These are phyloP conservation scores for Daldinia grandis DNA, from an alignment of 495 filamentous ascomycete genomes.

Conservation along the genomic window DNA sequence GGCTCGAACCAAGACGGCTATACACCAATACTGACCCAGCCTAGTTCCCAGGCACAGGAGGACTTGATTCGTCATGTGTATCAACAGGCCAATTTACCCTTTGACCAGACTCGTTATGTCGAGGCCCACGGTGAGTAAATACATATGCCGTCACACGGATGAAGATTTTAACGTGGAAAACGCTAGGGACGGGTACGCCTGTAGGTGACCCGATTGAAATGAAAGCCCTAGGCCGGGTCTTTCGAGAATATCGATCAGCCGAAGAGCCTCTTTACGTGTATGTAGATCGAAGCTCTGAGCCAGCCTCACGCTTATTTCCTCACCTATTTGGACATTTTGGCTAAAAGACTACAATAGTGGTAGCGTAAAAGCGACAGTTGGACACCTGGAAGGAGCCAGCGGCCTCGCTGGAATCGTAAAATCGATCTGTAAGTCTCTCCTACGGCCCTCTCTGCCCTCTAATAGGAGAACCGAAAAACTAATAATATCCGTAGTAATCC, in stretches of 20 bases:
- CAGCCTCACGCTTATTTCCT: not conserved
- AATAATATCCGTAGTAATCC: conserved; percentile 42
- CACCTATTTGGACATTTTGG: not conserved
- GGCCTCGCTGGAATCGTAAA: conserved; percentile 65
- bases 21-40: conserved; percentile 59
- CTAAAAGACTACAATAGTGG: conserved; percentile 42
- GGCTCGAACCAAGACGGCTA: conserved; percentile 64
- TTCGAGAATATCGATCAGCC: conserved; percentile 31
- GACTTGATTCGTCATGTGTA: conserved; percentile 59
- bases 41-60: conserved; percentile 59
- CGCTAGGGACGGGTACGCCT: conserved; percentile 58
- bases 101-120: conserved; percentile 53
- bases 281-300: conserved; percentile 16
- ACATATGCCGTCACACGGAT: not conserved
- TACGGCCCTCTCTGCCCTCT: no score
- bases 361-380: conserved; percentile 63
- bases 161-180: not conserved
- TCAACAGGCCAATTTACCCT: conserved; percentile 51
- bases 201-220: conserved; percentile 65
- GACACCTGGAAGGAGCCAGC: conserved; percentile 61
- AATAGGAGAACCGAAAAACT: not conserved
- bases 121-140: conserved; percentile 51
- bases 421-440: conserved; percentile 30
- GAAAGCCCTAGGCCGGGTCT: conserved; percentile 53
- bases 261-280: conserved; percentile 52